Percentiles rank a stretch among this genome's conserved stretches.
phyloP scores from a whole-genome alignment of 2,329 filamentous ascomycete genomes.

The Aphanoascus verrucosus region DNA sequence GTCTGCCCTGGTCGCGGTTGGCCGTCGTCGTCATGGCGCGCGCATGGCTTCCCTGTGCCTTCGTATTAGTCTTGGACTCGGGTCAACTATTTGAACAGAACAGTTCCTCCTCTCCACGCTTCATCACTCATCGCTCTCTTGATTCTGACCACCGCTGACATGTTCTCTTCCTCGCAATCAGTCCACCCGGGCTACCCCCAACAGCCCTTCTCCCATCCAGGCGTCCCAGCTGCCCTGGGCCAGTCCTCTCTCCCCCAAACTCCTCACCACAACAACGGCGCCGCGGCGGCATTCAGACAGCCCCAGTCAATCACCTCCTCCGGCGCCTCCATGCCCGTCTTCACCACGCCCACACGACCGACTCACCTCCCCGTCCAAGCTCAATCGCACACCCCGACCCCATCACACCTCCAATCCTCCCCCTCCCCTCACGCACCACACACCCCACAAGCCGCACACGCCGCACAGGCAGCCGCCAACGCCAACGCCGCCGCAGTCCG shows the following conservation, averaged over 20 bases:
- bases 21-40: not conserved
- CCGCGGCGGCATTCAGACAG: slow-evolving; percentile 10
- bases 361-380: slow-evolving; percentile 2
- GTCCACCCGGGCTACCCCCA: slow-evolving; percentile 10
- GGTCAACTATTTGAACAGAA: too few species aligned
- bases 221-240: slow-evolving; percentile 9
- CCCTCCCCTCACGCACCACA: slow-evolving; percentile 12
- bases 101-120: too few species aligned
- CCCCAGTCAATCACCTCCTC: slow-evolving; percentile 12
- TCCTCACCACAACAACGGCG: slow-evolving; percentile 11
- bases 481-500: slow-evolving; percentile 25
- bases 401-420: slow-evolving; percentile 7
- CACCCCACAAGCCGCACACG: slow-evolving; percentile 6
- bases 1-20: not conserved
- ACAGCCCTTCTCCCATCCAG: slow-evolving; percentile 11
- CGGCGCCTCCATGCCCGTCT: slow-evolving; percentile 11
- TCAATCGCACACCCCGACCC: slow-evolving; percentile 3
- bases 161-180: not conserved
- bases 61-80: not conserved
- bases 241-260: slow-evolving; percentile 18
- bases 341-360: slow-evolving; percentile 14
- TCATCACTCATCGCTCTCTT: not conserved
- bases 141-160: not conserved
- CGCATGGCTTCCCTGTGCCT: not conserved
- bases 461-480: slow-evolving; percentile 15